Percentiles rank a stretch among this genome's conserved stretches.
These are phyloP conservation scores for Trametes coccinea DNA, from an alignment of 768 basidiomycete species.

Conservation along the genomic window DNA sequence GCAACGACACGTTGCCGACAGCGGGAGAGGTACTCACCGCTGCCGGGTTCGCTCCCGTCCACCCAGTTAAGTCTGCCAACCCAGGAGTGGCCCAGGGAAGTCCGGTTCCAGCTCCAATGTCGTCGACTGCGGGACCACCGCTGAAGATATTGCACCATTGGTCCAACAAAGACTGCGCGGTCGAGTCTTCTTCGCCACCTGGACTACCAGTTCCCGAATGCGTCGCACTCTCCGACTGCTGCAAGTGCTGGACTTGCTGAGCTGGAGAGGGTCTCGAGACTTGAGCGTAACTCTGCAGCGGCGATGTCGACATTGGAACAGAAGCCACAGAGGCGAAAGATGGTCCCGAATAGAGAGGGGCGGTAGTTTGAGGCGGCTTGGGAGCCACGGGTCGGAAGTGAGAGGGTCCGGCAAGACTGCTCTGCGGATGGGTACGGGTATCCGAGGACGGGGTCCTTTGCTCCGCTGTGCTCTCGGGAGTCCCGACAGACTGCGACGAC, in stretches of 20 bases:
- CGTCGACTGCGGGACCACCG: constrained; percentile 52
- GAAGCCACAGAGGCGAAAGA: constrained; percentile 30
- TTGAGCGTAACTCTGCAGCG: constrained; percentile 3
- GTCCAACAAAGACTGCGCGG: constrained; percentile 77
- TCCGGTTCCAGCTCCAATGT: constrained; percentile 25
- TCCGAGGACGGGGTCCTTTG: constrained; percentile 10
- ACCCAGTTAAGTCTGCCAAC: constrained; percentile 57
- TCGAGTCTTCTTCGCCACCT: constrained; percentile 63
- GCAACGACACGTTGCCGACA: constrained; percentile 45
- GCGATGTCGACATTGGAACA: constrained; percentile 1
- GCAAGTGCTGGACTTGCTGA: constrained; percentile 62
- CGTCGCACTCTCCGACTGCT: constrained; percentile 52
- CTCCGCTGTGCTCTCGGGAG: constrained; percentile 20
- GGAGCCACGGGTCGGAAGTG: constrained; percentile 8
- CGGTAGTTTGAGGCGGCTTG: constrained; percentile 21
- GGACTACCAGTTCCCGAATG: constrained; percentile 72
- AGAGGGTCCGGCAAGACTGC: not conserved
- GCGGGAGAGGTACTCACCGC: constrained; percentile 32
- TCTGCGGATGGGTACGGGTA: constrained; percentile 1
- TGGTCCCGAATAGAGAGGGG: constrained; percentile 13
- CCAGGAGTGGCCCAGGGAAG: constrained; percentile 64
- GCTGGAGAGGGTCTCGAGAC: constrained; percentile 32
- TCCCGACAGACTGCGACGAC: constrained; percentile 52
- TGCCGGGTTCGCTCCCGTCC: constrained; percentile 42
- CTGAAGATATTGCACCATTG: constrained; percentile 85